These are phyloP conservation scores for Quercus parvula DNA, from an alignment of 306 rosid genomes.

Conservation along the genomic window DNA sequence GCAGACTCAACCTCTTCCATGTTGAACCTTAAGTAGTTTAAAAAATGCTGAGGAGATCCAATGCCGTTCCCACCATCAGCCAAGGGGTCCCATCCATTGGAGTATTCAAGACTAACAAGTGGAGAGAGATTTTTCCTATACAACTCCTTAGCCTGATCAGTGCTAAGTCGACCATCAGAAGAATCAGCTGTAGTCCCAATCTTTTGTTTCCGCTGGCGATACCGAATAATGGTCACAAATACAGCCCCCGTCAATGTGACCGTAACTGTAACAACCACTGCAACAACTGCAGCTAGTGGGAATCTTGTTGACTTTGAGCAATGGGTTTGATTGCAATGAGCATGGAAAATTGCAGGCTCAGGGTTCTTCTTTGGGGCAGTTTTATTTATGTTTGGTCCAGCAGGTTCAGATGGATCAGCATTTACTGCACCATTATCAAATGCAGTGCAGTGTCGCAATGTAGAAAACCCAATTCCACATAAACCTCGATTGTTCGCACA, in stretches of 20 bases:
- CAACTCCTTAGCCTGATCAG: constrained; percentile 59
- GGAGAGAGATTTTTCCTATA: constrained; percentile 69
- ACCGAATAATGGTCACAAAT: constrained; percentile 42
- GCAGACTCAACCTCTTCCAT: constrained; percentile 95
- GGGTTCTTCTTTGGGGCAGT: constrained; percentile 40
- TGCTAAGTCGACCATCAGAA: constrained; percentile 60
- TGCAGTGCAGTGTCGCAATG: constrained; percentile 51
- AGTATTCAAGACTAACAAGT: constrained; percentile 72
- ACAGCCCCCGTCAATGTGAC: constrained; percentile 34
- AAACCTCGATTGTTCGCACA: constrained; percentile 60
- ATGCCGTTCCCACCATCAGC: constrained; percentile 41
- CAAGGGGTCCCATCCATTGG: constrained; percentile 72
- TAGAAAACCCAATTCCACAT: constrained; percentile 69
- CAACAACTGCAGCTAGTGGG: constrained; percentile 45
- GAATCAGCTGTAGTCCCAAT: constrained; percentile 46
- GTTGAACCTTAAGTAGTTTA: constrained; percentile 51
- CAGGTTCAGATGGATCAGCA: constrained; percentile 25
- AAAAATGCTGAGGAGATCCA: constrained; percentile 49
- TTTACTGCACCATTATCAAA: constrained; percentile 31
- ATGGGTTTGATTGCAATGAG: constrained; percentile 44
- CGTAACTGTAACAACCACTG: constrained; percentile 35
- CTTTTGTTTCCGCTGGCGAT: constrained; percentile 71
- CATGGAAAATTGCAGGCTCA: constrained; percentile 40
- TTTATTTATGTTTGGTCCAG: constrained; percentile 14
- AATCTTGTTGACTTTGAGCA: constrained; percentile 51